phyloP scores from a whole-genome alignment of 108 stramenopile species.

The Skeletonema potamos region DNA sequence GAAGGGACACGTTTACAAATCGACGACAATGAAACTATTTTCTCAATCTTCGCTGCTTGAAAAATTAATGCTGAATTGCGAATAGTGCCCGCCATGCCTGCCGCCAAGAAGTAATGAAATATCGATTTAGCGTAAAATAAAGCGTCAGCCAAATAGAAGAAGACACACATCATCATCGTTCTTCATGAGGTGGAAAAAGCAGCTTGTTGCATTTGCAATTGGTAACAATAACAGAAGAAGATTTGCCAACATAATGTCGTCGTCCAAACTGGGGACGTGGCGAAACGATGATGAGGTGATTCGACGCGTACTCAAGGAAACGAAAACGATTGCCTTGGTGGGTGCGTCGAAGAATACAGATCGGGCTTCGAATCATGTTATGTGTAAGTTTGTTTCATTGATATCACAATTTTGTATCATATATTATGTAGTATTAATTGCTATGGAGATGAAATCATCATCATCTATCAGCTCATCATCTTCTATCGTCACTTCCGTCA shows the following conservation, averaged over 20 bases:
- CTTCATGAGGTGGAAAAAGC: constrained; percentile 1
- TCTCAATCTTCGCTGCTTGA: too few species aligned
- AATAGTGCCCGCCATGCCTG: too few species aligned
- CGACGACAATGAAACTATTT: too few species aligned
- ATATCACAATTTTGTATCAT: not conserved
- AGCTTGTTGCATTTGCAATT: not conserved
- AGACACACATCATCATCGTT: too few species aligned
- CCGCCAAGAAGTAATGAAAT: too few species aligned
- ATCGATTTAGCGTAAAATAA: too few species aligned
- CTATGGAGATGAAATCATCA: not conserved
- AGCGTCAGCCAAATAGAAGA: too few species aligned
- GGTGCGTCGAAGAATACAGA: constrained; percentile 77
- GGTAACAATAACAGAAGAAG: not conserved
- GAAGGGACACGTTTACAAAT: not conserved
- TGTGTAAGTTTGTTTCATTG: constrained; percentile 51
- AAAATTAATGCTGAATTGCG: too few species aligned
- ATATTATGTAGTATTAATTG: not conserved
- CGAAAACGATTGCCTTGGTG: constrained; percentile 80
- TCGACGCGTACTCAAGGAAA: constrained; percentile 56
- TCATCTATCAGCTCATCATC: not conserved
- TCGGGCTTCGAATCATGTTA: constrained; percentile 73
- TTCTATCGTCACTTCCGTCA: not conserved
- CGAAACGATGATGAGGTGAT: constrained; percentile 63
- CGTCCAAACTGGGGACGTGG: constrained; percentile 31
- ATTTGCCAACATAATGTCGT: constrained; percentile 1